Percentiles rank a stretch among this genome's conserved stretches.
Conservation (phyloP, 768 basidiomycete species). For the Arthromyces matolae region DNA sequence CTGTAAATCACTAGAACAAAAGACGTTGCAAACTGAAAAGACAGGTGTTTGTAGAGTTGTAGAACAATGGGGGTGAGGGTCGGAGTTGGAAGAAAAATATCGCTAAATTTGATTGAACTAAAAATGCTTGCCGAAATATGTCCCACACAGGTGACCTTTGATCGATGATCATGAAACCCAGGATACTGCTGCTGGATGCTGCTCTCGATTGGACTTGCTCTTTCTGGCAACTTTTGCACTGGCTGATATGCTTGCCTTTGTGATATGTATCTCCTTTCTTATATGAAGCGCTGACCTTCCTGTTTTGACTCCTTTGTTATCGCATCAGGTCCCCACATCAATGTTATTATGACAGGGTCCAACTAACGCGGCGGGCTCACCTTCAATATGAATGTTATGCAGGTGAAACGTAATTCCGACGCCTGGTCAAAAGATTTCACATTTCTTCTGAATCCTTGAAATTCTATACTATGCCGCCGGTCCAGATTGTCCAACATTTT, state of each 20-base stretch:
- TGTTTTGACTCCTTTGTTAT: background rate
- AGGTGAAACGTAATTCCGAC: constrained; percentile 20
- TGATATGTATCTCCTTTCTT: background rate
- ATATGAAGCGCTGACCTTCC: background rate
- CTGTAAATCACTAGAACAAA: too few relatives aligned
- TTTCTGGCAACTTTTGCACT: too few relatives aligned
- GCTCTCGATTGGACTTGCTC: background rate
- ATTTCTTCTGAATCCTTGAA: constrained; percentile 1
- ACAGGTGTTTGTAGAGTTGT: too few relatives aligned
- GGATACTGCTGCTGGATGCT: too few relatives aligned
- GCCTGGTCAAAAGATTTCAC: constrained; percentile 1
- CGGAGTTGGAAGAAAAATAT: too few relatives aligned
- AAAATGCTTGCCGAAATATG: too few relatives aligned
- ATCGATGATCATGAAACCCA: too few relatives aligned
- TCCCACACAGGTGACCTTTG: too few relatives aligned
- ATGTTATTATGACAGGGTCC: constrained; percentile 15
- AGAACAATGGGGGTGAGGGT: too few relatives aligned
- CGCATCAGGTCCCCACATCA: constrained; percentile 12
- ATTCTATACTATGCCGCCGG: constrained; percentile 1
- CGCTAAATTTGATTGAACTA: too few relatives aligned
- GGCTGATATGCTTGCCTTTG: too few relatives aligned
- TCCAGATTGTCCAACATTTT: constrained; percentile 2
- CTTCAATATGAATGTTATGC: constrained; percentile 15
- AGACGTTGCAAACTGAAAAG: too few relatives aligned
- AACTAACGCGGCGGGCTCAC: constrained; percentile 9